Evolutionary conservation across 106 monocot species (phyloP).

Genomic region (Acanthochlamys bracteata): DNA sequence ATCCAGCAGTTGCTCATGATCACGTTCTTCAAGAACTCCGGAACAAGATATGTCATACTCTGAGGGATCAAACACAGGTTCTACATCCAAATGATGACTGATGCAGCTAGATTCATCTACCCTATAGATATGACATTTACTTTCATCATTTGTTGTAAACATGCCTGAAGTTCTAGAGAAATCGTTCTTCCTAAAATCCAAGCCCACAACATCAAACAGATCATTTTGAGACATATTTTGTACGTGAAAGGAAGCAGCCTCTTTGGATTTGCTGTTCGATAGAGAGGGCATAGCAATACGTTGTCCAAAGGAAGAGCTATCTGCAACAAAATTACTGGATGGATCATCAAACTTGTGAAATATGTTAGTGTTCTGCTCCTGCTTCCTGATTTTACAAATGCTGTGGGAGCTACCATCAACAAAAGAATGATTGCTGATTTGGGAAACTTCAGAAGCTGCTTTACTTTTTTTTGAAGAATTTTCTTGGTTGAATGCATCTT

Average conservation of each 20-base stretch:
- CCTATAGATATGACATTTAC: constrained; percentile 11
- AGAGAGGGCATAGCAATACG: constrained; percentile 1
- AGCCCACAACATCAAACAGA: constrained; percentile 62
- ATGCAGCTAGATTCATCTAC: constrained; percentile 19
- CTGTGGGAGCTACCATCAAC: constrained; percentile 5
- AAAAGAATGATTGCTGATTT: not conserved
- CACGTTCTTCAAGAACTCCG: constrained; percentile 33
- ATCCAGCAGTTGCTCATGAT: constrained; percentile 74
- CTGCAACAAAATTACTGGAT: constrained; percentile 3
- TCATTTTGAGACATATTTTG: constrained; percentile 27
- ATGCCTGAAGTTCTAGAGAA: constrained; percentile 11
- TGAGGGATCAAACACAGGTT: constrained; percentile 19
- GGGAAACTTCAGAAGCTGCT: not conserved
- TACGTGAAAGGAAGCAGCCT: constrained; percentile 3
- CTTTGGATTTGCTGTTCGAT: constrained; percentile 11
- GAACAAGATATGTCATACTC: constrained; percentile 20
- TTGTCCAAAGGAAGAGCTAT: not conserved
- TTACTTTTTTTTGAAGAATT: not conserved
- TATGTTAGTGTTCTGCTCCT: constrained; percentile 10
- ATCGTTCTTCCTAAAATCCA: constrained; percentile 17
- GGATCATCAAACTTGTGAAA: constrained; percentile 5
- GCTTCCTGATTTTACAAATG: constrained; percentile 3
- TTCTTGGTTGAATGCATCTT: not conserved
- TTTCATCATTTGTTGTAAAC: constrained; percentile 2
- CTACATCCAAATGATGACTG: constrained; percentile 12